Evolutionary conservation across 441 rosid genomes (phyloP).

Genomic region (Raphanus hybrid): DNA sequence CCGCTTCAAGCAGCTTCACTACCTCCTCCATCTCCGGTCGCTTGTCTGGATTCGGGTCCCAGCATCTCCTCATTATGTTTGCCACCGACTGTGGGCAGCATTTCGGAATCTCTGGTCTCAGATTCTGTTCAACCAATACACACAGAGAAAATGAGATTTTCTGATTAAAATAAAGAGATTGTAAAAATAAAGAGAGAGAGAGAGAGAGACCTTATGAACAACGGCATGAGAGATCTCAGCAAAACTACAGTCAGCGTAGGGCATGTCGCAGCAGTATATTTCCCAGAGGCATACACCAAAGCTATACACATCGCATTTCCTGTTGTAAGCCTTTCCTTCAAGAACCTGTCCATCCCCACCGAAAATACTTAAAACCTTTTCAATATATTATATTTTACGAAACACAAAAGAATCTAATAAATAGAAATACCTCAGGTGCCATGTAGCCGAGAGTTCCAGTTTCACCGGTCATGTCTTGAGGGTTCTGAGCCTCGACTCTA

Average conservation of each 20-base stretch:
- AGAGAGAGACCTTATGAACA: constrained; percentile 52
- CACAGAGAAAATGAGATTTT: neutral
- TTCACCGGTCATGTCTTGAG: constrained; percentile 79
- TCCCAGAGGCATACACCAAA: constrained; percentile 81
- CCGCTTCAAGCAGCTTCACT: constrained; percentile 61
- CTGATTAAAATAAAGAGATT: neutral
- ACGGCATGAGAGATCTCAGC: constrained; percentile 70
- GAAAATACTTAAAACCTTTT: neutral
- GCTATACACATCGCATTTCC: constrained; percentile 77
- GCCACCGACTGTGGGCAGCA: constrained; percentile 67
- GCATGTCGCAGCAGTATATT: constrained; percentile 75
- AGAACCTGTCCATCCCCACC: constrained; percentile 50
- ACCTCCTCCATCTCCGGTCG: constrained; percentile 76
- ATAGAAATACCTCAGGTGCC: constrained; percentile 67
- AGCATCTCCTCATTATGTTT: constrained; percentile 68
- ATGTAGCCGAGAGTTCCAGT: constrained; percentile 82
- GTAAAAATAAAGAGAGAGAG: neutral
- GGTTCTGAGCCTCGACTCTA: constrained; percentile 78
- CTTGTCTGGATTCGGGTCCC: constrained; percentile 62
- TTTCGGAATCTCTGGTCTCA: constrained; percentile 69
- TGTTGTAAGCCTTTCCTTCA: constrained; percentile 73
- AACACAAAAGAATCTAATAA: neutral
- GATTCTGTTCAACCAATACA: constrained; percentile 48
- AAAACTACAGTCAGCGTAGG: constrained; percentile 64
- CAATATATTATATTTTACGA: neutral